Base-by-base conservation (phyloP, 768 basidiomycete genomes). In the Lyophyllum semitale region DNA sequence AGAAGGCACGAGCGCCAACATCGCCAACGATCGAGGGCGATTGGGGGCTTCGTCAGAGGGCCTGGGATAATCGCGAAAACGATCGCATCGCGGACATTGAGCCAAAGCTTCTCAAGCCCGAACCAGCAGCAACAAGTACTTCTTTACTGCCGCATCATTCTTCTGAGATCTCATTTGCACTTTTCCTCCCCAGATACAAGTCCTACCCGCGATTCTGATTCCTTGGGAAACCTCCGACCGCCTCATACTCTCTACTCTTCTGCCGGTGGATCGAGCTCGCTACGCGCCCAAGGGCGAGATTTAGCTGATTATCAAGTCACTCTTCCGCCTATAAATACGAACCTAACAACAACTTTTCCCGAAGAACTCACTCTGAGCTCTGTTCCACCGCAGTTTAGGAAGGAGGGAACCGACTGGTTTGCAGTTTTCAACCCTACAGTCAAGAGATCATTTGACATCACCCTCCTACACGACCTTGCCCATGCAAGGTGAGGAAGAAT, bases 331-430 rank as follows among this genome's bases (percentile, higher is more conserved):
- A 58, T 66, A 22, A 62, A 58, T 23, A 37, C 58, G 25, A 59
- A 25, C 8, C 44, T 60, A 2, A 55, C 55, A 48, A 63, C 64
- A 11, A 63, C 66, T 22, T 81, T 81, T 60, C 77, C 76, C 0
- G 83, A 84, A 45, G 82, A 82, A 35, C 60, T 75, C 41, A 68
- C 64, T 53, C 59, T 71, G 18, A 66, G 67, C 40, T 51, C 58
- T 54, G 53, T 82, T 20, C 78, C 83, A 3, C 69, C 83, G 0
- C 84, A 87, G 35, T 72, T 78, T 52, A 84, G 83, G 68, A 86
- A 83, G 61, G 86, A 95, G 64, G 93, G 92, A 1, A 71, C 75
- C 35, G 93, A 95, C 65, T 96, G 94, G 94, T 89, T 92, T 64
- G 91, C 88, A 4, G 77, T 93, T 41, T 95, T 90, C 76, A 94